Evolutionary conservation across 2,329 filamentous ascomycete species (phyloP), one percentile per base, ranked within the genome.

Genomic region (Neonectria faginata): DNA sequence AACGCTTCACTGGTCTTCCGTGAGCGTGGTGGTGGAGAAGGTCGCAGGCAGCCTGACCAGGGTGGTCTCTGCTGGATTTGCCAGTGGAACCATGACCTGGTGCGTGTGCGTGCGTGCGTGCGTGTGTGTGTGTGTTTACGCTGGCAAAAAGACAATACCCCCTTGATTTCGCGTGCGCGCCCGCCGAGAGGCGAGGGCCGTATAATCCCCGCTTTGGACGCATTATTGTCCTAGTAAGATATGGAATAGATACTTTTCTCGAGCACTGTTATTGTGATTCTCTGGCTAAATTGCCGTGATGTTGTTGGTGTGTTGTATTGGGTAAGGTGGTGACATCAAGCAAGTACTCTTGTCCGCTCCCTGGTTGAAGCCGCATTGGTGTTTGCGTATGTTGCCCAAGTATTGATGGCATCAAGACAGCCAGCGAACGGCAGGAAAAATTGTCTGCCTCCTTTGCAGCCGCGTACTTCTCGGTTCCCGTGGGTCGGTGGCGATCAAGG

Each of bases 111-210:
- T 27, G 47, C 29, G 59, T 39, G 51, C 27, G 61, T 57, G 27
- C 3, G 20, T n/a, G n/a, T 20, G 20, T 27, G 60, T 44, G 57
- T 59, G 57, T 52, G 55, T 63, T 55, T 56, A 58, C 54, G 42
- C 36, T 59, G 51, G 51, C 51, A 54, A 58, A 39, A 54, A 64
- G n/a, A 47, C 54, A 64, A 59, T 59, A 59, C 61, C 61, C 60
- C 51, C 61, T 59, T 55, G 61, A 64, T 64, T 64, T 64, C 61
- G 61, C 61, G 56, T 56, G 44, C 55, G 60, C 44, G 48, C 50
- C 60, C 27, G 50, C 42, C 51, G 42, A 58, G 60, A 48, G 55
- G 33, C 14, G 41, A 29, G 36, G 48, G 48, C 48, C n/a, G 29
- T 20, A 55, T 48, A 14, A 42, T 47, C 25, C 36, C 61, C 33